Conservation (phyloP, 2,329 filamentous ascomycete genomes). For the Colletotrichum sp. region DNA sequence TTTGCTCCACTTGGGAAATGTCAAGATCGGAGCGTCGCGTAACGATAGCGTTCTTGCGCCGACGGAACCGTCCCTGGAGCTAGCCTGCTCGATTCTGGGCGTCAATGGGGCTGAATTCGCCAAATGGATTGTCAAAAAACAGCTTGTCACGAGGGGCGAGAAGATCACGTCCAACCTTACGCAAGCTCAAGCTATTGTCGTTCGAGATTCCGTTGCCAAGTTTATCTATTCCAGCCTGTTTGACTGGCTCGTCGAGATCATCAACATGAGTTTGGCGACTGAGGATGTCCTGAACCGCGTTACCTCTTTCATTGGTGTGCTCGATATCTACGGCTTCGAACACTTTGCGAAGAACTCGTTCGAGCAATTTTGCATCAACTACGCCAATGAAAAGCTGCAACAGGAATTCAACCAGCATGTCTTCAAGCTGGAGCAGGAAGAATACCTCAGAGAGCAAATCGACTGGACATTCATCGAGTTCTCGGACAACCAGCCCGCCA, state of each 20-base stretch:
- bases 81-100: conserved; percentile 84
- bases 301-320: conserved; percentile 91
- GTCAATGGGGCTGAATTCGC: conserved; percentile 87
- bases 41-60: conserved; percentile 85
- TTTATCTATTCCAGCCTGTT: conserved; percentile 98
- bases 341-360: conserved; percentile 99
- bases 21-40: conserved; percentile 91
- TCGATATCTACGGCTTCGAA: conserved; percentile 99
- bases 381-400: conserved; percentile 98
- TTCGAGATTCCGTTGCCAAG: conserved; percentile 96
- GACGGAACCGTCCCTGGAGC: conserved; percentile 80
- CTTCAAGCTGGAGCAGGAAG: conserved; percentile 98
- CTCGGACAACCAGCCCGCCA: conserved; percentile 98
- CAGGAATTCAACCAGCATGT: conserved; percentile 99
- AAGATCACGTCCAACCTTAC: conserved; percentile 97
- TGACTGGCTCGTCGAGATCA: conserved; percentile 98
- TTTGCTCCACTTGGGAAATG: conserved; percentile 91
- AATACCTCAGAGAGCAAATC: conserved; percentile 94
- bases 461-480: conserved; percentile 99
- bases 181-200: conserved; percentile 90
- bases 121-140: conserved; percentile 99
- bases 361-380: conserved; percentile 99
- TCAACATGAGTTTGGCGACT: conserved; percentile 89
- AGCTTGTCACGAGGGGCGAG: conserved; percentile 92
- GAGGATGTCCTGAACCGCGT: conserved; percentile 85